Conservation (phyloP, 2,329 filamentous ascomycete species). For the Claviceps quebecensis region DNA sequence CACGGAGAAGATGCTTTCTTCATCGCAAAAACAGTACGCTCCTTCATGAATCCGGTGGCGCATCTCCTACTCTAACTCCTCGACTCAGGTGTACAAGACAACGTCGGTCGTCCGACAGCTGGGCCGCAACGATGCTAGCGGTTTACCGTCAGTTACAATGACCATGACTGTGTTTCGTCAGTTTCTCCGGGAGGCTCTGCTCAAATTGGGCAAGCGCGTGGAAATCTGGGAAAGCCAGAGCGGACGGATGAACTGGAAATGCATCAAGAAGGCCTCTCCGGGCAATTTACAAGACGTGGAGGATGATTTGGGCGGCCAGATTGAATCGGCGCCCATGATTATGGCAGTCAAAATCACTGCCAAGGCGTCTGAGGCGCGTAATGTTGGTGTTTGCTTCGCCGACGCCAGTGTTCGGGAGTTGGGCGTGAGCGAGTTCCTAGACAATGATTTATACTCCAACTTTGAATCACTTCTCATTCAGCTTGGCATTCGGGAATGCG, state of each 20-base stretch:
- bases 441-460: slow-evolving; percentile 97
- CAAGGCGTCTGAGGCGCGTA: slow-evolving; percentile 73
- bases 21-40: slow-evolving; percentile 60
- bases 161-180: slow-evolving; percentile 89
- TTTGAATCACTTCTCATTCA: slow-evolving; percentile 95
- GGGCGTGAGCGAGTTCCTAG: slow-evolving; percentile 94
- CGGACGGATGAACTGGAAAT: slow-evolving; percentile 80
- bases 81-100: slow-evolving; percentile 77
- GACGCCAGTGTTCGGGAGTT: slow-evolving; percentile 93
- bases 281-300: slow-evolving; percentile 96
- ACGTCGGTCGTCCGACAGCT: slow-evolving; percentile 88
- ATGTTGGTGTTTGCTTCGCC: slow-evolving; percentile 90
- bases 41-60: background rate
- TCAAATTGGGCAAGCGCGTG: slow-evolving; percentile 77
- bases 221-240: slow-evolving; percentile 74
- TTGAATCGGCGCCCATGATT: slow-evolving; percentile 87
- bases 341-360: slow-evolving; percentile 84
- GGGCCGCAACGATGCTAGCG: slow-evolving; percentile 69
- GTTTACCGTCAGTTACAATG: slow-evolving; percentile 87
- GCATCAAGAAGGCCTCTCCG: slow-evolving; percentile 82
- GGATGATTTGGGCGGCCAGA: slow-evolving; percentile 75
- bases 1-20: slow-evolving; percentile 75
- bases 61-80: background rate
- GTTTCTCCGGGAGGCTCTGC: slow-evolving; percentile 86
- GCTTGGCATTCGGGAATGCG: slow-evolving; percentile 83